A percentile compares a stretch with the other conserved stretches of the same genome.
Conservation (phyloP, 2,329 filamentous ascomycete genomes). For the Exophiala spinifera region DNA sequence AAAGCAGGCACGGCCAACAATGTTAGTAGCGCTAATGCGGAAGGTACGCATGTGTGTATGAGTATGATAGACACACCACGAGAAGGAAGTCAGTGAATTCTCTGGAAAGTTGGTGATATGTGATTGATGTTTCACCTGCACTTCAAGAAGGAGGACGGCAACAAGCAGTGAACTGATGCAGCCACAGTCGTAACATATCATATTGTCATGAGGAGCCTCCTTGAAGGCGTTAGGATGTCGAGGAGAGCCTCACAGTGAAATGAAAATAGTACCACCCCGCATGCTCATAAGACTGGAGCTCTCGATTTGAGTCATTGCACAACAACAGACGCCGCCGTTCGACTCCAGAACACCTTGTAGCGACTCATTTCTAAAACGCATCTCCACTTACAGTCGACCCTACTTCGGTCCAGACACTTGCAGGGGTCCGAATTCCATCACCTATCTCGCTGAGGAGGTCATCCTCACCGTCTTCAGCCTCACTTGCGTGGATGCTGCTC, state of each 20-base stretch:
- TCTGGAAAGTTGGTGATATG: neutral
- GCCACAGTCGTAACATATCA: neutral
- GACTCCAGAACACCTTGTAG: too few relatives aligned
- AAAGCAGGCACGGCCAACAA: too few relatives aligned
- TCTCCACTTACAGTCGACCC: constrained; percentile 33
- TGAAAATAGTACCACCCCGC: too few relatives aligned
- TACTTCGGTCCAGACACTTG: constrained; percentile 35
- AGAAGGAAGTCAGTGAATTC: too few relatives aligned
- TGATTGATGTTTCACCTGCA: neutral
- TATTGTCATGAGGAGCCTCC: neutral
- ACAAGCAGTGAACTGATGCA: neutral
- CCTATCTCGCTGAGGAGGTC: constrained; percentile 32
- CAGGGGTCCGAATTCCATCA: constrained; percentile 33
- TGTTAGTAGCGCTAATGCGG: too few relatives aligned
- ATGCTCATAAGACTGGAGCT: too few relatives aligned
- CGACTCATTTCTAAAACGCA: neutral
- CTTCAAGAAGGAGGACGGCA: neutral
- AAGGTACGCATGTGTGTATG: too few relatives aligned
- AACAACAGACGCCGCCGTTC: too few relatives aligned
- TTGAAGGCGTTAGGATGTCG: too few relatives aligned
- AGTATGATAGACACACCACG: too few relatives aligned
- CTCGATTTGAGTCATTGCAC: too few relatives aligned
- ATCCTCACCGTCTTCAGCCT: constrained; percentile 30
- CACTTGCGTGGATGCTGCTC: constrained; percentile 23
- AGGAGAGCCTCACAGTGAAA: too few relatives aligned